Evolutionary conservation across 2,329 filamentous ascomycete species (phyloP).

Genomic region (Periconia digitata): DNA sequence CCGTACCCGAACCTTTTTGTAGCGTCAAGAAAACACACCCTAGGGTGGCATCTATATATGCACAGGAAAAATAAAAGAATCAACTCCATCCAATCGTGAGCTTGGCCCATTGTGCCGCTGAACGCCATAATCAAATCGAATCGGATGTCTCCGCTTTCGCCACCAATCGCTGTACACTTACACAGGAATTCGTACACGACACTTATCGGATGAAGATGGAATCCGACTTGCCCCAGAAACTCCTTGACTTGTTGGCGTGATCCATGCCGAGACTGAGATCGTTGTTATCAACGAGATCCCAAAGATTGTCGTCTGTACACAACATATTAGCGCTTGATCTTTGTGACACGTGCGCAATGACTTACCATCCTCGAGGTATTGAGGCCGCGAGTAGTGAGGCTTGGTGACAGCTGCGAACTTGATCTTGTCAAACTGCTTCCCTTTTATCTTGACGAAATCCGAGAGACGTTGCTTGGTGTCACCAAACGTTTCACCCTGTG

Average conservation of each 20-base stretch:
- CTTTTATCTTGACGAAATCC: constrained; percentile 90
- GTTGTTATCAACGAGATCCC: constrained; percentile 44
- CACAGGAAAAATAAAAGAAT: constrained; percentile 7
- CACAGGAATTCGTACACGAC: constrained; percentile 8
- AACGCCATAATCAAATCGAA: constrained; percentile 3
- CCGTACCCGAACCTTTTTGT: not conserved
- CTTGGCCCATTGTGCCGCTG: constrained; percentile 1
- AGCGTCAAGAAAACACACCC: not conserved
- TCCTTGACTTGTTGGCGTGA: constrained; percentile 63
- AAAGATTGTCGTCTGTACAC: constrained; percentile 49
- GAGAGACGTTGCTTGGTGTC: constrained; percentile 95
- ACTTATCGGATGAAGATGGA: constrained; percentile 62
- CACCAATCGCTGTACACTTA: constrained; percentile 22
- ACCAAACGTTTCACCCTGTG: constrained; percentile 77
- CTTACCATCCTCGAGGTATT: constrained; percentile 86
- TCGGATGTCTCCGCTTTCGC: not conserved
- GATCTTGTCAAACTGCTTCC: constrained; percentile 98
- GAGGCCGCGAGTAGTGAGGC: constrained; percentile 71
- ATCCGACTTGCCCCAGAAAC: constrained; percentile 62
- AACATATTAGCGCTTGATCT: constrained; percentile 9
- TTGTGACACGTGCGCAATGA: not conserved
- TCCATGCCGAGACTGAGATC: constrained; percentile 57
- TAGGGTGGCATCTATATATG: constrained; percentile 12
- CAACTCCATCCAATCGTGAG: constrained; percentile 5
- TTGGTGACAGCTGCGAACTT: constrained; percentile 80